These are phyloP conservation scores for Xylaria nigripes DNA, from an alignment of 495 filamentous ascomycete genomes.

Conservation along the genomic window DNA sequence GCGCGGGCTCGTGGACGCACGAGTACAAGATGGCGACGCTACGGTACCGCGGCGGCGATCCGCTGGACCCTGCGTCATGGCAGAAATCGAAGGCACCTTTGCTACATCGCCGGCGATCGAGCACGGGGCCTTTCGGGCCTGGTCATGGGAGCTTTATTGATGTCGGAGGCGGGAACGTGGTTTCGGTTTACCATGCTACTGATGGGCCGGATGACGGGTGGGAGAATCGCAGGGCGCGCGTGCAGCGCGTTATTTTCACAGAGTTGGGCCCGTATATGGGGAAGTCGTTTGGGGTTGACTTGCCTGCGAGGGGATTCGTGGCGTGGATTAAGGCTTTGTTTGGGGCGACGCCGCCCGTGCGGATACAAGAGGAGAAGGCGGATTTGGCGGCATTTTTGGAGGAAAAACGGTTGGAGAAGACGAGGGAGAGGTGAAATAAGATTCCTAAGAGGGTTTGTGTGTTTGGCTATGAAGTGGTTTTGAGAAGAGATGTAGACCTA, in stretches of 20 bases:
- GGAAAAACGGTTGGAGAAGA: neutral
- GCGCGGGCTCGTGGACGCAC: slow-evolving; percentile 26
- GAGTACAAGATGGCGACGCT: slow-evolving; percentile 29
- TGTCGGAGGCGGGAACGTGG: slow-evolving; percentile 14
- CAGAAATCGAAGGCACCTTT: slow-evolving; percentile 23
- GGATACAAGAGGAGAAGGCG: slow-evolving; percentile 5
- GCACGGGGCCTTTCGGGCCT: slow-evolving; percentile 18
- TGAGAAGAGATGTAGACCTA: too few relatives aligned
- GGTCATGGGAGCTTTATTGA: slow-evolving; percentile 24
- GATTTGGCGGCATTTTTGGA: slow-evolving; percentile 16
- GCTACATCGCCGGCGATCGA: slow-evolving; percentile 10
- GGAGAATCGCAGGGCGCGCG: slow-evolving; percentile 21
- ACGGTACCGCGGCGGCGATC: slow-evolving; percentile 21
- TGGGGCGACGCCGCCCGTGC: slow-evolving; percentile 4
- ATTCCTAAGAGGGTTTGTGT: neutral
- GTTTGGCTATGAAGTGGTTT: too few relatives aligned
- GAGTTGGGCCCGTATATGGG: slow-evolving; percentile 26
- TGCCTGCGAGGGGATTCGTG: neutral
- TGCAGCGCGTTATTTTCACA: slow-evolving; percentile 21
- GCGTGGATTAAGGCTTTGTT: slow-evolving; percentile 6
- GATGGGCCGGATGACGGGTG: slow-evolving; percentile 24
- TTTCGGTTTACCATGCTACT: slow-evolving; percentile 26
- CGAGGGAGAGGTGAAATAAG: too few relatives aligned
- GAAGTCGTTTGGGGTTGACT: slow-evolving; percentile 14
- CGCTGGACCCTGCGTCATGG: slow-evolving; percentile 21